Evolutionary conservation across 768 basidiomycete genomes (phyloP).

Genomic region (Lentinula guzmanii): DNA sequence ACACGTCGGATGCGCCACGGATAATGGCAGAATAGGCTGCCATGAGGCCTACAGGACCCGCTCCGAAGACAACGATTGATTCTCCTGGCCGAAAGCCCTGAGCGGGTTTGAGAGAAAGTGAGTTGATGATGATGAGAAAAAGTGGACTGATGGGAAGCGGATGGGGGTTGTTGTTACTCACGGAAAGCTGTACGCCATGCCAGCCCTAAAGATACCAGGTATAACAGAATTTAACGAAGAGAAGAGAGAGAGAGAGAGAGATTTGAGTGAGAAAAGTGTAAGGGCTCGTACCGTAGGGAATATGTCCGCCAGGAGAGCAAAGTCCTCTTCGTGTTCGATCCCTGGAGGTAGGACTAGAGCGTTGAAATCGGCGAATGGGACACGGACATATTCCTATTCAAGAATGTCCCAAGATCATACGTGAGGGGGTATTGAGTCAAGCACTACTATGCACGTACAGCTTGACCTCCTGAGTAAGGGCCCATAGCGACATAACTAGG

Average conservation of each 20-base stretch:
- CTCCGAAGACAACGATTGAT: slow-evolving; percentile 47
- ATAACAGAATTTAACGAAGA: neutral
- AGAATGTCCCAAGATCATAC: neutral
- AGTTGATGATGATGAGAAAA: neutral
- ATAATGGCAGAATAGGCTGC: slow-evolving; percentile 49
- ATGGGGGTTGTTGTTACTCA: slow-evolving; percentile 10
- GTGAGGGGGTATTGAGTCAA: neutral
- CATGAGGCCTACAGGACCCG: slow-evolving; percentile 52
- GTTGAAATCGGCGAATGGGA: slow-evolving; percentile 55
- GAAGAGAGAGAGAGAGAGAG: neutral
- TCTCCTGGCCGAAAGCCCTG: slow-evolving; percentile 48
- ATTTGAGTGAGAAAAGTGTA: neutral
- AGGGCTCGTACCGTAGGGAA: slow-evolving; percentile 42
- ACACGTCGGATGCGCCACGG: slow-evolving; percentile 46
- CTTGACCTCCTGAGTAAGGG: slow-evolving; percentile 49
- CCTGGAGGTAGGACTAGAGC: slow-evolving; percentile 46
- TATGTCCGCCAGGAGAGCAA: slow-evolving; percentile 48
- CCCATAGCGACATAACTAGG: slow-evolving; percentile 51
- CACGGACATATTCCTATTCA: slow-evolving; percentile 44
- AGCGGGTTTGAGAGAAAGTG: neutral
- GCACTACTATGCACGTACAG: slow-evolving; percentile 22
- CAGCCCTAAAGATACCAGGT: slow-evolving; percentile 30
- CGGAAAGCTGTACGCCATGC: slow-evolving; percentile 46
- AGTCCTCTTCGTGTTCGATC: slow-evolving; percentile 49
- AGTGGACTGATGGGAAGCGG: neutral